Base-by-base conservation (phyloP, 768 basidiomycete genomes). In the Mycena maculata region DNA sequence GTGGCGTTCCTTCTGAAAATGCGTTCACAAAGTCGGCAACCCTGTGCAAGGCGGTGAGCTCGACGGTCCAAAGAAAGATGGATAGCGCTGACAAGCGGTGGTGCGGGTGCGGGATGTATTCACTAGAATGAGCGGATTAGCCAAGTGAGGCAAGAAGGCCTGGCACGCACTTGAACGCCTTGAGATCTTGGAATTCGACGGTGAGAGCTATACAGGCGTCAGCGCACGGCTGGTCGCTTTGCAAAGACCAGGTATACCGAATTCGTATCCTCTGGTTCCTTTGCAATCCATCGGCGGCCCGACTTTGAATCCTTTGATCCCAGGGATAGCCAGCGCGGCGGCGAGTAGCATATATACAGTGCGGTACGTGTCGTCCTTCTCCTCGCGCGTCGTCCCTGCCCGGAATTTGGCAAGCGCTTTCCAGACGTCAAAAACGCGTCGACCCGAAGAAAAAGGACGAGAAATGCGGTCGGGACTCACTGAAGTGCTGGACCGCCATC, bases 321-420 rank as follows among this genome's bases (percentile, higher is more conserved):
- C 69, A 13, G 69, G 69, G 18, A 71, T 56, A 25, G 44, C n/a
- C 20, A 60, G 52, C 4, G 58, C 69, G 0, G 23, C 53, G 13
- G 58, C 52, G 22, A 67, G 47, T 13, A 71, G 61, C 25, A 56
- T n/a, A 28, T 47, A 53, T 23, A 60, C 62, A 2, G 58, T 67
- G 4, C 42, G 36, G 28, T 56, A 61, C 48, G 65, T 65, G 47
- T 60, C 65, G 27, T 66, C 65, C 61, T 67, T 70, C 49, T 59
- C 30, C 45, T 58, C 30, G 1, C n/a, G 6, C 15, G 69, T 63
- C 49, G 33, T 63, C 25, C 30, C 52, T 3, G 38, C 2, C 11
- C 69, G 69, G 58, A 71, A 71, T 60, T 67, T 67, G 4, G 65
- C 65, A 22, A 71, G 22, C 12, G 65, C 69, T 71, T 27, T 22